Evolutionary conservation across 306 rosid genomes (phyloP), one percentile per base, ranked within the genome.

Genomic region (Cicer bijugum): DNA sequence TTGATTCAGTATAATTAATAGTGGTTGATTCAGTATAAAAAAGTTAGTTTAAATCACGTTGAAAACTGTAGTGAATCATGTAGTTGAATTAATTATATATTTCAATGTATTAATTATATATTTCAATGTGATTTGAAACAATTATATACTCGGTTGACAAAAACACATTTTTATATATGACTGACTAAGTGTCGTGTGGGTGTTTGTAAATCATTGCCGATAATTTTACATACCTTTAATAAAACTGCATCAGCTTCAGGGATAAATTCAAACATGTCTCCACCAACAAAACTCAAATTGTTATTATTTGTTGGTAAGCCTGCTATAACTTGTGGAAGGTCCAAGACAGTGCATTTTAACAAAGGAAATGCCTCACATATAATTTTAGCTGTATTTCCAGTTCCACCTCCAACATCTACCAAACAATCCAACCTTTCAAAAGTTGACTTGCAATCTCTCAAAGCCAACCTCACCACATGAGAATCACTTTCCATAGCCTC

Each of bases 321-420:
- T 16, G 16, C 1, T 4, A 70, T 51, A 52, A 70, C 75, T 9
- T 52, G 64, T 35, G 75, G 74, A 69, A 51, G 61, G 35, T 69
- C 74, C 61, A 50, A 9, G 5, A 28, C 35, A 28, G 5, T 14
- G 16, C 9, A 69, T 16, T 69, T 69, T 1, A 69, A 52, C 2
- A 35, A 9, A 2, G 75, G 75, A 70, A 70, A 70, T 11, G 55
- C 1, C 12, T 71, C 66, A 40, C 52, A 55, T 6, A 71, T 38
- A 10, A 70, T 53, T 37, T 71, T 71, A 39, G 19, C 50, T 0
- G 75, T 53, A 28, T 71, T 71, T 55, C 67, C 75, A 16, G 65
- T 71, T 56, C 67, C 76, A 40, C 68, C 67, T 0, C 57, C 76
- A 20, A 71, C 76, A 71, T 71, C 76, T 42, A 71, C 76, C 9